Percentiles rank a stretch among this genome's conserved stretches.
Conservation (phyloP, 352 stramenopile genomes). For the Thraustotheca clavata region DNA sequence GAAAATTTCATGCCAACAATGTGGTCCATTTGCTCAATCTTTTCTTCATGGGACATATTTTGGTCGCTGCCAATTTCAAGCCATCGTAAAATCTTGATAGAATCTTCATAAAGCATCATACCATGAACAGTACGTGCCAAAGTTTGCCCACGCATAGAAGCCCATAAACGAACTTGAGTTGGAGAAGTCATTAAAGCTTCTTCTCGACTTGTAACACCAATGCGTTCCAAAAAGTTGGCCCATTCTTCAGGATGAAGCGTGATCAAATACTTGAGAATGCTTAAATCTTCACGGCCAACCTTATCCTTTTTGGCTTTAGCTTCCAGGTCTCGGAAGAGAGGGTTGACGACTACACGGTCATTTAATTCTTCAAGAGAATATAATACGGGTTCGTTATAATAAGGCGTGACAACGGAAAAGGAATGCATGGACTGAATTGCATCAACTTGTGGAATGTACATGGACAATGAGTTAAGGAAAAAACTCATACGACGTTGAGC, state of each 20-base stretch:
- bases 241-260: conserved; percentile 83
- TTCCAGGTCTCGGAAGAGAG: conserved; percentile 79
- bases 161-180: conserved; percentile 75
- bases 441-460: conserved; percentile 70
- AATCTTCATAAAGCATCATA: conserved; percentile 88
- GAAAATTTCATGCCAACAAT: conserved; percentile 83
- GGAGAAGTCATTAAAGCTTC: conserved; percentile 56
- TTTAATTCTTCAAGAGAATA: conserved; percentile 84
- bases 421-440: conserved; percentile 79
- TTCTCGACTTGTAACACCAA: conserved; percentile 56
- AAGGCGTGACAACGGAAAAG: conserved; percentile 84
- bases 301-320: conserved; percentile 66
- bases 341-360: conserved; percentile 70
- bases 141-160: conserved; percentile 75
- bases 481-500: conserved; percentile 80
- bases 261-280: conserved; percentile 84
- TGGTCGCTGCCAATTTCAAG: conserved; percentile 78
- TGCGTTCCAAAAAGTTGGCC: conserved; percentile 81
- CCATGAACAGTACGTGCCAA: conserved; percentile 79
- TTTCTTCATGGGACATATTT: conserved; percentile 75
- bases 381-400: conserved; percentile 81
- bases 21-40: conserved; percentile 85
- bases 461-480: conserved; percentile 76
- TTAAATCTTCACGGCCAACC: conserved; percentile 48
- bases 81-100: conserved; percentile 75